Evolutionary conservation across 2,329 filamentous ascomycete genomes (phyloP).

Genomic region (Lasiodiplodia theobromae): DNA sequence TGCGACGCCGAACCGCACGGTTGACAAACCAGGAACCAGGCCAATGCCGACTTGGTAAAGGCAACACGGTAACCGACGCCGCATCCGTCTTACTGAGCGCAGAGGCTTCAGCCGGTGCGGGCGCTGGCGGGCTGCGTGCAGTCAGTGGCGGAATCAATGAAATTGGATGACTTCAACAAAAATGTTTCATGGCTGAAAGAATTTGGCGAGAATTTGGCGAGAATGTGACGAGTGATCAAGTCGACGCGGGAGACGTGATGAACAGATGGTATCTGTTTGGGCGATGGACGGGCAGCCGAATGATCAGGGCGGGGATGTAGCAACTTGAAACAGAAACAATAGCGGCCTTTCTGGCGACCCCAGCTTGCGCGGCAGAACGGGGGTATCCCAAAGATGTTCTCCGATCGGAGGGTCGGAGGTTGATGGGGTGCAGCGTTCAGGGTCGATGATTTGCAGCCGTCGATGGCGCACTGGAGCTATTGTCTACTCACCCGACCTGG

Average conservation of each 20-base stretch:
- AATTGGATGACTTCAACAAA: background rate
- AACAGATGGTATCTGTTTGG: background rate
- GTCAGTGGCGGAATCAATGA: background rate
- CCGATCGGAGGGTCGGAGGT: conserved; percentile 9
- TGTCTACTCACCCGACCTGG: background rate
- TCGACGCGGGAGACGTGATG: background rate
- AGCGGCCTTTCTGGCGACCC: conserved; percentile 1
- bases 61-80: background rate
- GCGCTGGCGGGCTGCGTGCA: background rate
- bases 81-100: background rate
- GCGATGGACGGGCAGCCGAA: background rate
- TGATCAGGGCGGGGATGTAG: background rate
- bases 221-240: background rate
- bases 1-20: background rate
- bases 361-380: conserved; percentile 17
- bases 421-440: conserved; percentile 11
- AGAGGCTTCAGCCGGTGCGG: background rate
- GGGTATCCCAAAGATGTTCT: background rate
- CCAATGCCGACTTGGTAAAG: background rate
- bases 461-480: background rate
- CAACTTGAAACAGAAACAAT: conserved; percentile 5
- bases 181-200: background rate
- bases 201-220: background rate
- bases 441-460: conserved; percentile 13
- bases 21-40: background rate